Percentiles rank a stretch among this genome's conserved stretches.
phyloP scores from a whole-genome alignment of 2,329 filamentous ascomycete genomes.

The Zalaria obscura region DNA sequence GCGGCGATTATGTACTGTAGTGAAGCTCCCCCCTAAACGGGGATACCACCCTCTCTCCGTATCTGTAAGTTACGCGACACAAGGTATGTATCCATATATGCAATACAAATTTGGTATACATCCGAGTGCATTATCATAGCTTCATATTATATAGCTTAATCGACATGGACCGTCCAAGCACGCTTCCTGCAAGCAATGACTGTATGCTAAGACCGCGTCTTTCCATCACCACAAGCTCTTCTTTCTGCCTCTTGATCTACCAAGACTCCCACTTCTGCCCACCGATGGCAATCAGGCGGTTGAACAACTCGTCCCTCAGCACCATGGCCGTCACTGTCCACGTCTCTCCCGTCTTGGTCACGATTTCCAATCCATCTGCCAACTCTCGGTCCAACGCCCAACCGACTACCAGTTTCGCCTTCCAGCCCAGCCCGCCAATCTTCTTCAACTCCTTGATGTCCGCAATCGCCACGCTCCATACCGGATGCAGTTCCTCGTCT shows the following conservation, averaged over 20 bases:
- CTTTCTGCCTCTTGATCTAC: constrained; percentile 25
- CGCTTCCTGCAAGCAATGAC: no score
- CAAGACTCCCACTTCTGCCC: constrained; percentile 73
- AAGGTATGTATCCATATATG: no score
- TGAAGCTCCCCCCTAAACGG: no score
- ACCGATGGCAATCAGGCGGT: constrained; percentile 61
- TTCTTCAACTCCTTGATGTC: constrained; percentile 66
- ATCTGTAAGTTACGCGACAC: no score
- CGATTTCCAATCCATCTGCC: constrained; percentile 59
- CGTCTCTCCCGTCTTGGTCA: constrained; percentile 39
- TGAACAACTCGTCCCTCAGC: constrained; percentile 65
- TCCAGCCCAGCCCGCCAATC: constrained; percentile 71
- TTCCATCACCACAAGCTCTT: no score
- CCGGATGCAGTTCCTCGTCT: constrained; percentile 41
- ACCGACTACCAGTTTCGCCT: constrained; percentile 67
- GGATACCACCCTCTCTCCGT: no score
- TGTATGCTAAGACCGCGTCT: no score
- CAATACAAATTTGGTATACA: no score
- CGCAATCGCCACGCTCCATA: constrained; percentile 55
- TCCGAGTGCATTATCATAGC: no score
- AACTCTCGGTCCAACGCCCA: constrained; percentile 64
- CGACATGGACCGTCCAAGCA: no score
- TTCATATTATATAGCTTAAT: no score
- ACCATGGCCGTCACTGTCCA: constrained; percentile 57
- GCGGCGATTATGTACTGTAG: no score